Base-by-base conservation (phyloP, 768 basidiomycete species). In the Filobasidium floriforme region DNA sequence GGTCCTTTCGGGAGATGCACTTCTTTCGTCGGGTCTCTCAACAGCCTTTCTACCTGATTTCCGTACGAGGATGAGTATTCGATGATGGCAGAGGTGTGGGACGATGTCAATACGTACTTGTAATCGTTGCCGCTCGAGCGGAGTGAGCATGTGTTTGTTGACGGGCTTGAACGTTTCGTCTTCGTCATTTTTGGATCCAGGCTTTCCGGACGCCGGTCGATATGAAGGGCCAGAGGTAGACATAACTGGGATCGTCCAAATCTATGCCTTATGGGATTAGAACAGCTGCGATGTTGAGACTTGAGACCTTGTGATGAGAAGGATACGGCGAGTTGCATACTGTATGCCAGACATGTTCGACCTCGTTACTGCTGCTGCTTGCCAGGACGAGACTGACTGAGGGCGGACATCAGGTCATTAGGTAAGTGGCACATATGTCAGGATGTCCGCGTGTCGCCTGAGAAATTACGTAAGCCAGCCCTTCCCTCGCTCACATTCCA, bases 1-100 rank as follows among this genome's bases (percentile, higher is more conserved):
- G 88, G 88, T 0, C 89, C 82, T n/a, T 84, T 73, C 1, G 93
- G 91, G 11, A 98, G 80, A 74, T 85, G 84, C 0, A 87, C 89
- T 1, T 87, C 86, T 76, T 92, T 93, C 7, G 83, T 76, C 0
- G 96, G 96, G 72, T 98, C 89, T 76, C 89, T 90, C 68, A 98
- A 85, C 41, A 99, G 85, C 70, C 85, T 88, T 26, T 90, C 89
- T 29, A 99, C 86, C 77, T 96, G 88, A 2, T 78, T 2, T 22
- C 32, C 44, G 1, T 22, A 6, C 14, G 7, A 44, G 11, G 60
- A 43, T 15, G 9, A 44, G 41, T 15, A 37, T 9, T 9, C 24
- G 44, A 49, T n/a, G 22, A 2, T 41, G 6, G 19, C 1, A 9
- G 22, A 41, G n/a, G 3, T 22, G 9, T 46, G 7, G 0, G 1